A percentile compares a stretch with the other conserved stretches of the same genome.
phyloP scores from a whole-genome alignment of 139 green algal genomes.

The Astrephomene gubernaculifera region DNA sequence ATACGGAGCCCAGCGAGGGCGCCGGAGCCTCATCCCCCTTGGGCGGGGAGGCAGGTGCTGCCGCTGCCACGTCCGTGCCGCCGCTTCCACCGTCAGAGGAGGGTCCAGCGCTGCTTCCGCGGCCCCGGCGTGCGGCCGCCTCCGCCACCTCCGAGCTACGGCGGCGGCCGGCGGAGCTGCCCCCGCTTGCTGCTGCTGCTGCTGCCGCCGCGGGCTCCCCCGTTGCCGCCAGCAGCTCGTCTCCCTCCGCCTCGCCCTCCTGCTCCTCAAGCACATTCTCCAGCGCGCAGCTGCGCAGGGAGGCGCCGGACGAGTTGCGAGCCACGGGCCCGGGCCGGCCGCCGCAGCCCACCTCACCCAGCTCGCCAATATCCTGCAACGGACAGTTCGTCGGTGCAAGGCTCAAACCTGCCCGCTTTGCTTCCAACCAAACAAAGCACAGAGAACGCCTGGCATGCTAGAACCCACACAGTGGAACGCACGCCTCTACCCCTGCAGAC shows the following conservation, averaged over 20 bases:
- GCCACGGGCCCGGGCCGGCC: not conserved
- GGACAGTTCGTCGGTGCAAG: no score
- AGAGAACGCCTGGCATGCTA: no score
- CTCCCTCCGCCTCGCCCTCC: constrained; percentile 1
- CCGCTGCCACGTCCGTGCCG: not conserved
- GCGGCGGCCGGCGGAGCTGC: not conserved
- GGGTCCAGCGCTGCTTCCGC: not conserved
- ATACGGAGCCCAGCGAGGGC: no score
- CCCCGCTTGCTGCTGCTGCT: not conserved
- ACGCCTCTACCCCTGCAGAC: no score
- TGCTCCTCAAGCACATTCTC: constrained; percentile 18
- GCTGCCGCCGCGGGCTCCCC: not conserved
- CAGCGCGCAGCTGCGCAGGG: not conserved
- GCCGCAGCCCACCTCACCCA: no score
- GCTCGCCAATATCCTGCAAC: no score
- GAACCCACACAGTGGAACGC: no score
- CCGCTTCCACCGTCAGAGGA: not conserved
- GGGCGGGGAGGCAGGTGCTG: not conserved
- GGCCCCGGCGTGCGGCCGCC: no score
- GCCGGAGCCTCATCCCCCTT: no score
- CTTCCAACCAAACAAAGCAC: no score
- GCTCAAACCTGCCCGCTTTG: no score
- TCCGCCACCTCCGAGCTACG: no score
- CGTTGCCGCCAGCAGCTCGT: constrained; percentile 8
- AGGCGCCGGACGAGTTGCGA: constrained; percentile 2